Percentiles rank a stretch among this genome's conserved stretches.
Conservation (phyloP, 345 rosid species). For the Durio zibethinus region DNA sequence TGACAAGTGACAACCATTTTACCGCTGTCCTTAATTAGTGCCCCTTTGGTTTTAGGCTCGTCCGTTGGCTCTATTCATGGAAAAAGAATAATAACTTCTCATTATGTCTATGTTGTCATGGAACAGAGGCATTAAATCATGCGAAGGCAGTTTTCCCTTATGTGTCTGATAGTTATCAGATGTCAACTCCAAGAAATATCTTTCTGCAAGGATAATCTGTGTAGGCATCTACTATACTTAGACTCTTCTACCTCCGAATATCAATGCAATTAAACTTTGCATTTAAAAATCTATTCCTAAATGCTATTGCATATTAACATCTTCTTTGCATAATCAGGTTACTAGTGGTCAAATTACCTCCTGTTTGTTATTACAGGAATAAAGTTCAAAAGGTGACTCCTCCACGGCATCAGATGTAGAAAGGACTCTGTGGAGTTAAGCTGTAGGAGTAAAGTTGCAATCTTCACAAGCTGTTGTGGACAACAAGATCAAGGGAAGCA, state of each 20-base stretch:
- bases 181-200: neutral
- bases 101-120: neutral
- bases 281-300: neutral
- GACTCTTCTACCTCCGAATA: neutral
- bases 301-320: neutral
- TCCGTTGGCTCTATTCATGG: neutral
- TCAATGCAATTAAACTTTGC: neutral
- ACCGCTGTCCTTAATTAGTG: neutral
- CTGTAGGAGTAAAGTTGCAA: slow-evolving; percentile 35
- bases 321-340: neutral
- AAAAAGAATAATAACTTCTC: neutral
- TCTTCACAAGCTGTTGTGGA: slow-evolving; percentile 23
- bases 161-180: neutral
- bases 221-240: neutral
- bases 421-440: slow-evolving; percentile 82
- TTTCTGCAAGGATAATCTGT: neutral
- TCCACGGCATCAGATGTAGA: slow-evolving; percentile 78
- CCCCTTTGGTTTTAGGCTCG: neutral
- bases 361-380: slow-evolving; percentile 40
- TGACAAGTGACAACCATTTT: neutral
- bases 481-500: slow-evolving; percentile 23
- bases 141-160: neutral
- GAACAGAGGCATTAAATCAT: neutral
- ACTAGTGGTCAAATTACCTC: neutral
- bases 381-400: slow-evolving; percentile 47